phyloP scores from a whole-genome alignment of 345 rosid genomes.

The Microthlaspi erraticum region DNA sequence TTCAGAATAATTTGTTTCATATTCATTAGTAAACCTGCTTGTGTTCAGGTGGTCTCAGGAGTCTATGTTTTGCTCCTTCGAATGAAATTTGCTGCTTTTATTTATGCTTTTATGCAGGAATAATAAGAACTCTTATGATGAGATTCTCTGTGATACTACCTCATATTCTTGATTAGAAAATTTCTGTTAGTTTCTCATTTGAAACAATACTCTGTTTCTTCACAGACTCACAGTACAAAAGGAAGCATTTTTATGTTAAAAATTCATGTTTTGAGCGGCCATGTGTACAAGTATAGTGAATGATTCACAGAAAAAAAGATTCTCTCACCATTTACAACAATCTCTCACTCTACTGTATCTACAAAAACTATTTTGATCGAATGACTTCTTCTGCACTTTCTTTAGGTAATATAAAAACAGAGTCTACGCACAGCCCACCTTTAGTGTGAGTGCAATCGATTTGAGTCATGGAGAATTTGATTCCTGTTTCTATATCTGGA shows the following conservation, averaged over 20 bases:
- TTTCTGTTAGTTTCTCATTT: constrained; percentile 9
- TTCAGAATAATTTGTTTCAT: constrained; percentile 35
- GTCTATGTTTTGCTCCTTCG: constrained; percentile 31
- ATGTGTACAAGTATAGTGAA: constrained; percentile 35
- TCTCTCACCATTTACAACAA: constrained; percentile 36
- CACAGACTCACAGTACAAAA: neutral
- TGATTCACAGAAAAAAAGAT: constrained; percentile 11
- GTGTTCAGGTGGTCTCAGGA: constrained; percentile 32
- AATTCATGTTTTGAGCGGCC: constrained; percentile 5
- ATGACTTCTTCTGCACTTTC: constrained; percentile 45
- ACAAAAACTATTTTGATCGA: constrained; percentile 32
- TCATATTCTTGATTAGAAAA: neutral
- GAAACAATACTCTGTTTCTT: neutral
- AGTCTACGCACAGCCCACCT: constrained; percentile 88
- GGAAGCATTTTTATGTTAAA: neutral
- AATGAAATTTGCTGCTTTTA: constrained; percentile 10
- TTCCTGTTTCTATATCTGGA: constrained; percentile 39
- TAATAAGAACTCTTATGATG: too few species aligned
- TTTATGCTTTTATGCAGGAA: constrained; percentile 16
- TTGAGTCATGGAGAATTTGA: constrained; percentile 79
- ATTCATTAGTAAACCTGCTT: constrained; percentile 30
- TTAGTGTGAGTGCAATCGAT: constrained; percentile 96
- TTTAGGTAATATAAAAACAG: constrained; percentile 66
- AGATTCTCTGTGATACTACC: constrained; percentile 12
- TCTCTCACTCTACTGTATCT: constrained; percentile 36